Evolutionary conservation across 805 yeast genomes (phyloP).

Genomic region (Candida tibetensis): DNA sequence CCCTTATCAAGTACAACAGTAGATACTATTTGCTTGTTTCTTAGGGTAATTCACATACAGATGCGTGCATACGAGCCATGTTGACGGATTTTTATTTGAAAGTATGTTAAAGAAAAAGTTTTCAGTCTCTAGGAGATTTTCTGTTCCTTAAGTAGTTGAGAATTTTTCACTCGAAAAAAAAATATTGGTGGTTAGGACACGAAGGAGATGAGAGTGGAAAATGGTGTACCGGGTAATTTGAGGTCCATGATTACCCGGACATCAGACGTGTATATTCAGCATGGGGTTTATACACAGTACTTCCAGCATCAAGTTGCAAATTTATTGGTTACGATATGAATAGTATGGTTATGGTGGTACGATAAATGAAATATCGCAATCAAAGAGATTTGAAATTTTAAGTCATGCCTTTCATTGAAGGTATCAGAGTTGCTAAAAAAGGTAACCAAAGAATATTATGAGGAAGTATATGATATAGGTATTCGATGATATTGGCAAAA

Average conservation of each 20-base stretch:
- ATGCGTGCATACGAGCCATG: conserved; percentile 99
- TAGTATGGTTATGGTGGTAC: too few relatives aligned
- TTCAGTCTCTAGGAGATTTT: conserved; percentile 10
- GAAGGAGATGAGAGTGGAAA: background rate
- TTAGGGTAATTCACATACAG: conserved; percentile 59
- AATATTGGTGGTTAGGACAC: conserved; percentile 3
- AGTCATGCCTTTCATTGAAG: too few relatives aligned
- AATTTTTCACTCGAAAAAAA: background rate
- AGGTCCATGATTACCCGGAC: conserved; percentile 3
- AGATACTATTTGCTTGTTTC: conserved; percentile 5
- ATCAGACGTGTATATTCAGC: too few relatives aligned
- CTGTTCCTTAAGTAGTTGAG: background rate
- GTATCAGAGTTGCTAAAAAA: too few relatives aligned
- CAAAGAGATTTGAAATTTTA: too few relatives aligned
- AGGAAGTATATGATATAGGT: too few relatives aligned
- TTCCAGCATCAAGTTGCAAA: too few relatives aligned
- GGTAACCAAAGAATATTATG: too few relatives aligned
- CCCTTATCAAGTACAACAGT: conserved; percentile 22
- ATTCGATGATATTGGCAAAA: too few relatives aligned
- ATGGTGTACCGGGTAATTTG: conserved; percentile 1
- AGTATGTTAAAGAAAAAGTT: conserved; percentile 6
- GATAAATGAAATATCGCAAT: too few relatives aligned
- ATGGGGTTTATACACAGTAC: too few relatives aligned
- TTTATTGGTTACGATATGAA: too few relatives aligned
- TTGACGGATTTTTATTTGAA: conserved; percentile 49